phyloP scores from a whole-genome alignment of 805 yeast species.

The Tetrapisispora phaffii region DNA sequence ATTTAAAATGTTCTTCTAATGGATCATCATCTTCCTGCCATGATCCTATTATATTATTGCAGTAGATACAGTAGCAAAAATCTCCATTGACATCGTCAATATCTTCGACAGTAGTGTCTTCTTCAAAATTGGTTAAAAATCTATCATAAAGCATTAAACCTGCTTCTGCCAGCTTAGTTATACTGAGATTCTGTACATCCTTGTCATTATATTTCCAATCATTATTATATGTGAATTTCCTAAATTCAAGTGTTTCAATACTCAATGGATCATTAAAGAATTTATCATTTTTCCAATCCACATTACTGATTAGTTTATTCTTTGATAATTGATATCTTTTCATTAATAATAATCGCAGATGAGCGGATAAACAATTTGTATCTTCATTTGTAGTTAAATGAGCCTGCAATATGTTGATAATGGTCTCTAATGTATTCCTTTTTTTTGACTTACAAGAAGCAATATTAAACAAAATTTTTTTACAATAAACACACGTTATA shows the following conservation, averaged over 20 bases:
- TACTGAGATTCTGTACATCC: constrained; percentile 8
- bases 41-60: constrained; percentile 45
- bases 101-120: background rate
- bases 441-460: constrained; percentile 20
- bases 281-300: constrained; percentile 18
- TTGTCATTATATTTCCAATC: constrained; percentile 19
- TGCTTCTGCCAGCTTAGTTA: constrained; percentile 37
- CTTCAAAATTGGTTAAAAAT: constrained; percentile 33
- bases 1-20: constrained; percentile 35
- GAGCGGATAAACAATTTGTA: constrained; percentile 10
- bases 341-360: constrained; percentile 15
- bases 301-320: background rate
- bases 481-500: constrained; percentile 20
- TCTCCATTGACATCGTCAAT: constrained; percentile 31
- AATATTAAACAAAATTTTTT: constrained; percentile 11
- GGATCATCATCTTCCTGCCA: constrained; percentile 52
- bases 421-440: constrained; percentile 17
- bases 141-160: constrained; percentile 47
- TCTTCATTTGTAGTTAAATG: constrained; percentile 10
- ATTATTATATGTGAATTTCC: constrained; percentile 12
- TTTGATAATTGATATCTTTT: constrained; percentile 11
- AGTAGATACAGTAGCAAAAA: constrained; percentile 49
- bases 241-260: constrained; percentile 6
- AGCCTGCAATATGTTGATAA: constrained; percentile 16
- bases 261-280: constrained; percentile 15